These are phyloP conservation scores for Chamaecrista fasciculata DNA, from an alignment of 306 rosid species.

Conservation along the genomic window DNA sequence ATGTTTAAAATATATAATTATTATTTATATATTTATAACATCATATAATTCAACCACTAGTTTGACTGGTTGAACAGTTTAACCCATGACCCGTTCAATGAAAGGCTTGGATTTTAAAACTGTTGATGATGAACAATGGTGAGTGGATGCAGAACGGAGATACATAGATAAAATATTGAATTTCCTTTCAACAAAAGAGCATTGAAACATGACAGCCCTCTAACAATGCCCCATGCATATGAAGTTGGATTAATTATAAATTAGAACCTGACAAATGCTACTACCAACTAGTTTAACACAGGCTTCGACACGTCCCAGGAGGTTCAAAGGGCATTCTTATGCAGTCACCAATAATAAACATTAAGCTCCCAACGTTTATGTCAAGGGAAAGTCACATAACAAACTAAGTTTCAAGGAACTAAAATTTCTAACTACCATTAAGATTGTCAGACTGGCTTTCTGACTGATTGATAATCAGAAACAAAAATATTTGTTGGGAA, in stretches of 20 bases:
- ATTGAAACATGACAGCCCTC: not conserved
- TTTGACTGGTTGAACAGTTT: too few relatives aligned
- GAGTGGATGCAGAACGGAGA: not conserved
- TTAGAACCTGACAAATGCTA: not conserved
- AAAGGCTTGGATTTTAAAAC: too few relatives aligned
- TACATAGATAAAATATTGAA: not conserved
- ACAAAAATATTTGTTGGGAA: not conserved
- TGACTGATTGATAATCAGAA: not conserved
- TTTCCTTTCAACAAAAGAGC: not conserved
- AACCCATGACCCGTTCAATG: too few relatives aligned
- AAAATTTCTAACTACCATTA: not conserved
- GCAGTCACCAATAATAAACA: not conserved
- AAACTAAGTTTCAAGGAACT: not conserved
- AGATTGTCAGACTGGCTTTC: not conserved
- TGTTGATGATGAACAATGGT: not conserved
- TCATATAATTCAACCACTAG: too few relatives aligned
- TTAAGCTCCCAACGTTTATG: too few relatives aligned
- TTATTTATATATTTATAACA: too few relatives aligned
- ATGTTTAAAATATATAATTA: too few relatives aligned
- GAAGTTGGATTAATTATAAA: not conserved
- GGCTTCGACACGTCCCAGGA: not conserved
- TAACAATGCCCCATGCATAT: not conserved
- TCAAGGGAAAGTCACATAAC: not conserved
- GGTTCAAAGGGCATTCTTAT: not conserved
- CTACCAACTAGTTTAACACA: not conserved